Evolutionary conservation across 768 basidiomycete species (phyloP), one percentile per base, ranked within the genome.

Genomic region (Lactarius deliciosus): DNA sequence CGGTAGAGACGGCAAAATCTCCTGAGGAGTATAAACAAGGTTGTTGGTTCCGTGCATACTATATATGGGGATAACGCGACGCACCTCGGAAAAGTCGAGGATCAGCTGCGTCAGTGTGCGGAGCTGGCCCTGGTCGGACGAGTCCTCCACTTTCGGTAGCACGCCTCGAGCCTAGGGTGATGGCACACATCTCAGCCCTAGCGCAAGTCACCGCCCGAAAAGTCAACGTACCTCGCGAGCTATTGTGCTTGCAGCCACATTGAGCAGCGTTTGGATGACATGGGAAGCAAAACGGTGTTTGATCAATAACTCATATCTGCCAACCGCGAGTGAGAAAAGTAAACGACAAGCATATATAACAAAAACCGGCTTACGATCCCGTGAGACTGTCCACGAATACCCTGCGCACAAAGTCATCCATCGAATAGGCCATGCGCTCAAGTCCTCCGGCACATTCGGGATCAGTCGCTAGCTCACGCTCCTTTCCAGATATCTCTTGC

Each of bases 371-470:
- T 84, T 78, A 98, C 91, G 91, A 92, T 75, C 94, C 95, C 60
- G 84, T 83, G 72, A 99, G 78, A 66, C 88, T 87, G 76, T 97
- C 96, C 64, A 93, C 78, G 68, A 98, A 91, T 7, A 96, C 94
- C 63, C 96, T 83, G 60, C 93, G 82, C n/a, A 91, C 90, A 77
- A 95, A 96, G 76, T 98, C 95, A 74, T 97, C 94, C 91, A 98
- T 94, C 2, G 94, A 95, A 73, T 95, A 84, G 11, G 87, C 74
- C 83, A 98, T 89, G 70, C 96, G 82, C 76, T 99, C 97, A 62
- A 99, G 76, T 56, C 98, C 85, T 13, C 90, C 81, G 1, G 96
- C 94, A 73, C 94, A 96, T 66, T 98, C 95, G 6, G 93, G 92
- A 76, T 99, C 97, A 1, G 95, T 95, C 0, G 94, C 88, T 13